Evolutionary conservation across 2,329 filamentous ascomycete species (phyloP), one percentile per base, ranked within the genome.

Genomic region (Xylariaceae sp.): DNA sequence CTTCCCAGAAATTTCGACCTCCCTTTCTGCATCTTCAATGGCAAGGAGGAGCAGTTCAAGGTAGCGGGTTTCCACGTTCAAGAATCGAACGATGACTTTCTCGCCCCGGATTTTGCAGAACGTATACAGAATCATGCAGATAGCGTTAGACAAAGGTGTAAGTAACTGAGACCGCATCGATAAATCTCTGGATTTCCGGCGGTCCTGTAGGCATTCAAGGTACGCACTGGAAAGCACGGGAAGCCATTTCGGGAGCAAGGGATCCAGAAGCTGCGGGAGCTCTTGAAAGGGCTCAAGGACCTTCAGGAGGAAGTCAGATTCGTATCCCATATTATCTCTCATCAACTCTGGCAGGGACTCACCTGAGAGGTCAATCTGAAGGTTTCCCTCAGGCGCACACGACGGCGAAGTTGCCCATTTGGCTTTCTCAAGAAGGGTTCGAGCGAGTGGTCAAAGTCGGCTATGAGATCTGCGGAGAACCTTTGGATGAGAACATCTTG

Each of bases 81-180:
- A 71, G 59, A 97, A 96, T 32, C 88, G 81, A 39, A 89, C 82
- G 53, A 98, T 84, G 38, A 98, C 85, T 64, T 97, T 97, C 60
- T 93, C 83, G 18, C 93, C 91, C 39, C 93, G 80, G 38, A 97
- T 85, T 66, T 98, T 98, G 73, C 89, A 96, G 46, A 98, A 85
- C 0, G 84, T 85, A 61, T 97, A 97, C 28, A 98, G 64, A 2
- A 97, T 72, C 47, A 77, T 79, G 61, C 85, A 88, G 41, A 95
- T 81, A 4, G 88, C 89, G 46, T 77, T 74, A 18, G 83, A 76
- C 0, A 88, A 65, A 1, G 82, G 74, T 17, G 71, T 65, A 12
- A 80, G 55, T 9, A 77, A 61, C 41, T 70, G 59, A 42, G 64
- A 60, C 42, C 51, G 56, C 59, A 52, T 46, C 61, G 63, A 54